phyloP scores from a whole-genome alignment of 31 red algal species.

The Asparagopsis taxiformis region DNA sequence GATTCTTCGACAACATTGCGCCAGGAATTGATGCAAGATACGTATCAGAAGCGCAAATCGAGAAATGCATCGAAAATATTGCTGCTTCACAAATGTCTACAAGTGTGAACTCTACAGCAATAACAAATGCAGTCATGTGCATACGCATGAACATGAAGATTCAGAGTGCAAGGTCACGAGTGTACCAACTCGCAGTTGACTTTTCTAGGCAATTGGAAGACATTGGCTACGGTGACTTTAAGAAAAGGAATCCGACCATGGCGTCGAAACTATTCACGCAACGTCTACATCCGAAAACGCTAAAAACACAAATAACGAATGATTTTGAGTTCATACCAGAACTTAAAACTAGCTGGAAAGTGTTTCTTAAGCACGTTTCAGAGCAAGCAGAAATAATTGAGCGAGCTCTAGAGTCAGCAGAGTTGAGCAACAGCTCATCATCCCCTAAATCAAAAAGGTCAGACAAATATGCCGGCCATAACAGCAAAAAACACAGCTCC shows the following conservation, averaged over 20 bases:
- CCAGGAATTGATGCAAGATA: background rate
- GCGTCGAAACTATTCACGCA: background rate
- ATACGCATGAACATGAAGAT: conserved; percentile 1
- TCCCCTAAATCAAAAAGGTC: too few relatives aligned
- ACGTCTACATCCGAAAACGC: background rate
- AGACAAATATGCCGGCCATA: background rate
- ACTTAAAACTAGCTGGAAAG: background rate
- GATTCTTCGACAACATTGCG: conserved; percentile 1
- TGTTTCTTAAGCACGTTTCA: too few relatives aligned
- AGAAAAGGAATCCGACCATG: too few relatives aligned
- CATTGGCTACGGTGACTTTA: conserved; percentile 1
- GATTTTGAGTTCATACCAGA: conserved; percentile 7
- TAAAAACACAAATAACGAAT: background rate
- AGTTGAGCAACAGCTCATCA: too few relatives aligned
- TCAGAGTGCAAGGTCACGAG: background rate
- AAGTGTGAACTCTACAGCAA: background rate
- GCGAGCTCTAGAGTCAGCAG: conserved; percentile 1
- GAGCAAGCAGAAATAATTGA: too few relatives aligned
- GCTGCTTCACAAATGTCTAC: background rate
- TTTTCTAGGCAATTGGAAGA: background rate
- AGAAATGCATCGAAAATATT: background rate
- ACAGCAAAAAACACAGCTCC: background rate
- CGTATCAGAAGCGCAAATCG: background rate
- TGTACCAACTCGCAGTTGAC: conserved; percentile 14
- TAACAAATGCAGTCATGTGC: background rate